Evolutionary conservation across 768 basidiomycete species (phyloP).

Genomic region (Boletus rubroflammeus): DNA sequence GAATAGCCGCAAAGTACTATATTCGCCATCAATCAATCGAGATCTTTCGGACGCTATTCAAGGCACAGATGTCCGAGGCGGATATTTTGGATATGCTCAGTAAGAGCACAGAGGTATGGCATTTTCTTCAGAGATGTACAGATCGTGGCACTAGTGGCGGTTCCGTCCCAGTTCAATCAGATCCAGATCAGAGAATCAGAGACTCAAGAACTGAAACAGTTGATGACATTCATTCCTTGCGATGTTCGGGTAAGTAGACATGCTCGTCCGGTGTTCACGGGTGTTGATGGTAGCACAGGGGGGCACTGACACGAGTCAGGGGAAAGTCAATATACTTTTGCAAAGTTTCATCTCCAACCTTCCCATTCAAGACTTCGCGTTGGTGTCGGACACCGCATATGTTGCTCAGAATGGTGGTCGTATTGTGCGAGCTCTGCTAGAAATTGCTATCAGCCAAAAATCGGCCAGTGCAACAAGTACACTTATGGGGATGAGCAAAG

Average conservation of each 20-base stretch:
- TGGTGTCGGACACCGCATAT: conserved; percentile 93
- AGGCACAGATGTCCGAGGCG: conserved; percentile 85
- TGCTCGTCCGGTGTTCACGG: not conserved
- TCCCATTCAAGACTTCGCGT: conserved; percentile 88
- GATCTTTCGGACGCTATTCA: conserved; percentile 77
- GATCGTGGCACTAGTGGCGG: not conserved
- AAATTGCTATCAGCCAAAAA: conserved; percentile 89
- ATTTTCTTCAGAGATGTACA: not conserved
- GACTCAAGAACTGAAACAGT: conserved; percentile 68
- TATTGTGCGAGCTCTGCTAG: conserved; percentile 90
- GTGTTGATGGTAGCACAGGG: conserved; percentile 41
- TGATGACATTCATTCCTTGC: conserved; percentile 73
- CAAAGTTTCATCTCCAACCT: conserved; percentile 85
- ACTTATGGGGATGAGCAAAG: conserved; percentile 89
- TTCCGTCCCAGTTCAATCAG: conserved; percentile 73
- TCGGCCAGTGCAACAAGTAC: conserved; percentile 82
- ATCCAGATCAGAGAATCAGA: conserved; percentile 92
- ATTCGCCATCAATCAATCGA: conserved; percentile 83
- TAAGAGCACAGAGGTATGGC: conserved; percentile 80
- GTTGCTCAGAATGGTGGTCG: conserved; percentile 93
- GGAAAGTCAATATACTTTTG: conserved; percentile 92
- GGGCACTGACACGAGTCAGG: conserved; percentile 59
- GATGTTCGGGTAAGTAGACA: conserved; percentile 60
- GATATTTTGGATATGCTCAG: conserved; percentile 85
- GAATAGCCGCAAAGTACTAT: conserved; percentile 96